A percentile compares a stretch with the other conserved stretches of the same genome.
Evolutionary conservation across 352 stramenopile genomes (phyloP).

Genomic region (Phytopythium ostracodes): DNA sequence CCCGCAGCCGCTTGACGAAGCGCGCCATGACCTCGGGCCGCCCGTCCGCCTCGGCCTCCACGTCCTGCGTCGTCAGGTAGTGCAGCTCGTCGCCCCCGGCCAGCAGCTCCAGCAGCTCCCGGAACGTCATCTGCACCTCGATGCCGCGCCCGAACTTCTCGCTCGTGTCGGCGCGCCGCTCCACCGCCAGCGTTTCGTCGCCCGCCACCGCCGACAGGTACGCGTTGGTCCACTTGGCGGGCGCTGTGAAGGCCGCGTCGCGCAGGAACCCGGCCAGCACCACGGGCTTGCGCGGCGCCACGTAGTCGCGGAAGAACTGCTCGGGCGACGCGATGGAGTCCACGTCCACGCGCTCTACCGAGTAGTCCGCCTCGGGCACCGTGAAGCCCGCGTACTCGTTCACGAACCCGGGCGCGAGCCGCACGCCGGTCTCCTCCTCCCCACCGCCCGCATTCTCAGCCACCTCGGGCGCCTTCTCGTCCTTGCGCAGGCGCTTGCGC

Average conservation of each 20-base stretch:
- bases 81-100: constrained; percentile 66
- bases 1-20: constrained; percentile 71
- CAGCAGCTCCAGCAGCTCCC: constrained; percentile 70
- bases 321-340: constrained; percentile 42
- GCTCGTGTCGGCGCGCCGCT: constrained; percentile 54
- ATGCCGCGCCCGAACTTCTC: constrained; percentile 87
- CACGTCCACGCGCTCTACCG: constrained; percentile 52
- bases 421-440: constrained; percentile 3
- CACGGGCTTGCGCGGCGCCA: constrained; percentile 76
- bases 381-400: constrained; percentile 66
- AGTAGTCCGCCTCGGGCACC: constrained; percentile 35
- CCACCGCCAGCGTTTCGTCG: constrained; percentile 68
- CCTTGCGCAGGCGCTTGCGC: constrained; percentile 36
- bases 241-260: constrained; percentile 47
- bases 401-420: constrained; percentile 10
- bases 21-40: constrained; percentile 81
- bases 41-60: constrained; percentile 70
- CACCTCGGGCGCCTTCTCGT: constrained; percentile 4
- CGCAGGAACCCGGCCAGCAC: constrained; percentile 64
- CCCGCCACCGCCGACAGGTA: constrained; percentile 63
- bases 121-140: constrained; percentile 80
- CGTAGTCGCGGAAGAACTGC: constrained; percentile 75
- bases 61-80: constrained; percentile 90
- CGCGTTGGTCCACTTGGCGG: constrained; percentile 71
- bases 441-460: no score